Evolutionary conservation across 257 asterid genomes (phyloP).

Genomic region (Orobanche coerulescens): DNA sequence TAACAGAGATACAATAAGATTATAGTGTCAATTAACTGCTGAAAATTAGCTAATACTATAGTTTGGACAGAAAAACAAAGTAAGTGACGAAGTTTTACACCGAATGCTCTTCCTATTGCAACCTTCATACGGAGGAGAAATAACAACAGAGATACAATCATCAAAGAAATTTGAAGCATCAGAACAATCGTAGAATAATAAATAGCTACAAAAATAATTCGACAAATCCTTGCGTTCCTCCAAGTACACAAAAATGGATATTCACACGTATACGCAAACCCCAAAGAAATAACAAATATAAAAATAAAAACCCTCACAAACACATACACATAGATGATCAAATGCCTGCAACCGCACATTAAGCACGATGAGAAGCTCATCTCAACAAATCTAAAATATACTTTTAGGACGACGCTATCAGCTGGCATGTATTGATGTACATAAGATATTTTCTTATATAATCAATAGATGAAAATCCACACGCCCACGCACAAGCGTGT

Average conservation of each 20-base stretch:
- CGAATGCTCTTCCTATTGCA: no score
- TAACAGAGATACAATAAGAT: neutral
- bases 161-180: no score
- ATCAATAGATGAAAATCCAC: neutral
- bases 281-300: neutral
- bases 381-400: neutral
- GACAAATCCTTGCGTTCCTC: neutral
- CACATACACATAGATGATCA: neutral
- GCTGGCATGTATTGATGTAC: no score
- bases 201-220: no score
- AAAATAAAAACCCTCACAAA: neutral
- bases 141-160: no score
- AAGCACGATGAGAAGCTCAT: slow-evolving; percentile 1
- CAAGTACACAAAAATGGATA: neutral
- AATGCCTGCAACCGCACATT: slow-evolving; percentile 7
- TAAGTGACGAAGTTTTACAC: no score
- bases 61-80: no score
- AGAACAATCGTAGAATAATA: neutral
- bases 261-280: neutral
- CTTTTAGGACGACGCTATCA: neutral
- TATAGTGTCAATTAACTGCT: no score
- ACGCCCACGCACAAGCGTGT: neutral
- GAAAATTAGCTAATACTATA: no score
- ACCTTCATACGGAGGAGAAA: no score
- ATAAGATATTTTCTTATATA: neutral